Evolutionary conservation across 1,284 basidiomycete species (phyloP), one percentile per base, ranked within the genome.

Genomic region (Neotropicomus parvogracilis): DNA sequence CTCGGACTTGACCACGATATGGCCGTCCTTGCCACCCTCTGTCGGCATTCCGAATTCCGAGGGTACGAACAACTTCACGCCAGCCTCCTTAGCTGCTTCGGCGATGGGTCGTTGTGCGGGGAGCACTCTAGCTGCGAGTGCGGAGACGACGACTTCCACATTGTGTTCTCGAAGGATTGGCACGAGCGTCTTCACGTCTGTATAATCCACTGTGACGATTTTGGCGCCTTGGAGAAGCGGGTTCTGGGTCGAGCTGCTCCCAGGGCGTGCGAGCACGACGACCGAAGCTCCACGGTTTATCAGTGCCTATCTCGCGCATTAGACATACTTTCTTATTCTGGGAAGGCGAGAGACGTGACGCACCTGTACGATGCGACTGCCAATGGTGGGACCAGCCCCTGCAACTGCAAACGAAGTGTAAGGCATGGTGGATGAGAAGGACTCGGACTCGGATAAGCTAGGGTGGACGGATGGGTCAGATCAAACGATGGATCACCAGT

Each of bases 1-100:
- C 21, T 58, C 40, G 31, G 63, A 60, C 33, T 64, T 68, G 42
- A 52, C 37, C 4, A 14, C 35, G 20, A 64, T 39, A 21, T 59
- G 56, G 13, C 64, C 63, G 0, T 59, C 58, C 37, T 54, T 58
- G 6, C 54, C 50, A 7, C 59, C 60, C 16, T 67, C 60, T 1
- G 63, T 62, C 10, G 58, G 59, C 52, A 59, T 59, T 6, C 71
- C 70, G 20, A 62, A 71, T 46, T 73, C 72, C 8, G 67, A 69
- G 4, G 71, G 72, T 8, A 74, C 59, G 44, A 73, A 73, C 36
- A 70, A 40, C 46, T 65, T 62, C 17, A 72, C 70, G 10, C 64
- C 65, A 0, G 70, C 69, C 26, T 55, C 57, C 54, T 70, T 71
- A 35, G 70, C 67, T 11, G 70, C 71, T 10, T 64, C 57, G 4